Percentiles rank a stretch among this genome's conserved stretches.
phyloP scores from a whole-genome alignment of 202 grass and related monocot species.

The Digitaria exilis region DNA sequence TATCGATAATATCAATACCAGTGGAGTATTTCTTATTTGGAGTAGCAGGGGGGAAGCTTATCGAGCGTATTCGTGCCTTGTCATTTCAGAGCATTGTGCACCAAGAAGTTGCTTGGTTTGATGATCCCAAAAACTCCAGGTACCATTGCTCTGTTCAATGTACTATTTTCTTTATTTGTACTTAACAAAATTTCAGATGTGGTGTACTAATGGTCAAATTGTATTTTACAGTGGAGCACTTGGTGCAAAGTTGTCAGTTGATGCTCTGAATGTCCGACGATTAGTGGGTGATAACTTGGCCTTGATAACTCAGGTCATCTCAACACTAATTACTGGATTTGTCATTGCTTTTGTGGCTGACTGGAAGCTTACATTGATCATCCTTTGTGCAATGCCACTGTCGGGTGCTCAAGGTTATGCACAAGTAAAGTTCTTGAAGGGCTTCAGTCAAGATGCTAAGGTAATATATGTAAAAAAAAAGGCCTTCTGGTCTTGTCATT shows the following conservation, averaged over 20 bases:
- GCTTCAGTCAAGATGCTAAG: constrained; percentile 85
- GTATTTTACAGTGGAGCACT: constrained; percentile 65
- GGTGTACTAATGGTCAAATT: constrained; percentile 25
- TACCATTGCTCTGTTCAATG: constrained; percentile 4
- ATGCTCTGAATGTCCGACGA: constrained; percentile 77
- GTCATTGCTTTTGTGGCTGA: constrained; percentile 66
- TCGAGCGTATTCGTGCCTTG: constrained; percentile 72
- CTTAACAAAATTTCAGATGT: not conserved
- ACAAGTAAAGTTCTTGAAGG: constrained; percentile 81
- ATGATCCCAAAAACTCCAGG: constrained; percentile 85
- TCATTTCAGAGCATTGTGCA: constrained; percentile 77
- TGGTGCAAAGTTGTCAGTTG: constrained; percentile 74
- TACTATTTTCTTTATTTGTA: not conserved
- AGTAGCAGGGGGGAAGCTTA: constrained; percentile 73
- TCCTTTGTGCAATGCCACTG: constrained; percentile 69
- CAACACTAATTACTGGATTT: constrained; percentile 64
- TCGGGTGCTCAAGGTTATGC: constrained; percentile 76
- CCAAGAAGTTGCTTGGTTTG: constrained; percentile 95
- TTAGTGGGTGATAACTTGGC: constrained; percentile 88
- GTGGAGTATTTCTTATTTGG: constrained; percentile 70
- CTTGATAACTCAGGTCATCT: constrained; percentile 48
- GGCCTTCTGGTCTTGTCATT: not conserved
- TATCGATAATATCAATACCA: constrained; percentile 54
- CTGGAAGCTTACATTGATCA: constrained; percentile 78
- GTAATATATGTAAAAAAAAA: constrained; percentile 44